Percentiles rank a stretch among this genome's conserved stretches.
Conservation (phyloP, 2,329 filamentous ascomycete genomes). For the Venturia oleaginea region DNA sequence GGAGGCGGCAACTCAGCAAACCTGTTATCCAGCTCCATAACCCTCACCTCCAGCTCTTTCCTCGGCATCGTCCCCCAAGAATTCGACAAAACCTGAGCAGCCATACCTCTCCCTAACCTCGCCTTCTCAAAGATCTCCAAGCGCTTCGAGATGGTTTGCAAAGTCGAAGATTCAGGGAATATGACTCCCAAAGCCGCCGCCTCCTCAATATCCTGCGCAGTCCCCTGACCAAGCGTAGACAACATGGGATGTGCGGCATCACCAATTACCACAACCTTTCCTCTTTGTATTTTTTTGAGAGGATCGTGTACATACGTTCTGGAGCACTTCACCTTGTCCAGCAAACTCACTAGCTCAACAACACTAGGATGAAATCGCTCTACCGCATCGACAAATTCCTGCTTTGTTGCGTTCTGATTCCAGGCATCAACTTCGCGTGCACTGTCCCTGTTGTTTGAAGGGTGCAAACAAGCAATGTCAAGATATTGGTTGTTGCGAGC, state of each 20-base stretch:
- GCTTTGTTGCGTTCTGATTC: neutral
- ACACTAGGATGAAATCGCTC: neutral
- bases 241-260: conserved; percentile 56
- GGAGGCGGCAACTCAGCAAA: neutral
- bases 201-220: conserved; percentile 38
- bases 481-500: neutral
- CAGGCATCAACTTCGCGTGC: neutral
- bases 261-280: conserved; percentile 37
- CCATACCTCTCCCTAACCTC: neutral
- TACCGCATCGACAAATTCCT: neutral
- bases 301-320: conserved; percentile 24
- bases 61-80: neutral
- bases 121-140: neutral
- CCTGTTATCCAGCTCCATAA: neutral
- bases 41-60: neutral
- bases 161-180: neutral
- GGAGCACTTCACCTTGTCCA: neutral
- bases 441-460: neutral
- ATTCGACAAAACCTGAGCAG: neutral
- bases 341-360: neutral
- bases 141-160: neutral
- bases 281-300: conserved; percentile 19
- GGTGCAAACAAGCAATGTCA: neutral
- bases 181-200: conserved; percentile 2
- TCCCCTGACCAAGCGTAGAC: conserved; percentile 51